phyloP scores from a whole-genome alignment of 495 filamentous ascomycete genomes.

The Tuber calosporum region DNA sequence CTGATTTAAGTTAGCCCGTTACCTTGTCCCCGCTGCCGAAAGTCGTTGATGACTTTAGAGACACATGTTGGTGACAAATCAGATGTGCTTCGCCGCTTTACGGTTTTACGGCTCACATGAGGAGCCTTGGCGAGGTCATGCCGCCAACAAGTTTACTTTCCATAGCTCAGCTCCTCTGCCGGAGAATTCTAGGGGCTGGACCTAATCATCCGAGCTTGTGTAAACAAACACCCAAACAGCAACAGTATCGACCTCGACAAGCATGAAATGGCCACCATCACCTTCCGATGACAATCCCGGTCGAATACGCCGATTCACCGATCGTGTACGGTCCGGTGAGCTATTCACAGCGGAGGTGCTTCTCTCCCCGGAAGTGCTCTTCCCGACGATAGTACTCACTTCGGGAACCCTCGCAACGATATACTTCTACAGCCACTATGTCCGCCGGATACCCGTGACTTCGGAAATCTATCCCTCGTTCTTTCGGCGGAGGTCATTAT shows the following conservation, averaged over 20 bases:
- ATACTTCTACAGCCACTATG: slow-evolving; percentile 61
- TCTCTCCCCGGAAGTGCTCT: slow-evolving; percentile 51
- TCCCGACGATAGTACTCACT: slow-evolving; percentile 64
- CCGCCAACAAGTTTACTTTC: background rate
- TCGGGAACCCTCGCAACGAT: slow-evolving; percentile 54
- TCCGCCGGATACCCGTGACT: slow-evolving; percentile 73
- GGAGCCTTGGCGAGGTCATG: background rate
- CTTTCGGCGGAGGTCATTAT: slow-evolving; percentile 64
- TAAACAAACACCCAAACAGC: background rate
- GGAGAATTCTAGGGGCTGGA: background rate
- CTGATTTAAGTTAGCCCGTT: background rate
- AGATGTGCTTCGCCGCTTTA: background rate
- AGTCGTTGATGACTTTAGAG: background rate
- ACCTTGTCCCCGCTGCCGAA: background rate
- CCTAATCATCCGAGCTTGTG: background rate
- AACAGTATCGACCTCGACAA: slow-evolving; percentile 35
- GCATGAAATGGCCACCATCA: slow-evolving; percentile 54
- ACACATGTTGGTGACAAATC: background rate
- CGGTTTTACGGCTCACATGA: background rate
- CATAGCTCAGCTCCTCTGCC: background rate
- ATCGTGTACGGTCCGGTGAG: background rate
- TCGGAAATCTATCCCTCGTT: slow-evolving; percentile 60
- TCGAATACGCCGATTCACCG: background rate
- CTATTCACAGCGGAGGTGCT: background rate
- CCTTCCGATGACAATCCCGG: slow-evolving; percentile 18